Evolutionary conservation across 495 filamentous ascomycete genomes (phyloP).

Genomic region (Penicillium nucicola): DNA sequence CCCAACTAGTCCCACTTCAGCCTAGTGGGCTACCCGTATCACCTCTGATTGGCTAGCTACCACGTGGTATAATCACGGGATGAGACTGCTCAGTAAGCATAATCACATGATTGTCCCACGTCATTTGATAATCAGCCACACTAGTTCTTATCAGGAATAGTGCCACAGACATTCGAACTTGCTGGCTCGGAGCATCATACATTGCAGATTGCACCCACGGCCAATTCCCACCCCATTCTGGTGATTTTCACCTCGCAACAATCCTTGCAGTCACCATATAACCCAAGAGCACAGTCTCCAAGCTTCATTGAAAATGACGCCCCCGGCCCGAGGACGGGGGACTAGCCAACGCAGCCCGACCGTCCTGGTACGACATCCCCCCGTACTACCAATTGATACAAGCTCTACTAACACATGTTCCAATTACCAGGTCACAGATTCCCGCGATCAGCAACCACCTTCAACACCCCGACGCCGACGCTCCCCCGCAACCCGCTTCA

Average conservation of each 20-base stretch:
- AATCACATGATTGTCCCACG: neutral
- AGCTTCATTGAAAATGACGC: constrained; percentile 24
- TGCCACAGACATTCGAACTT: constrained; percentile 1
- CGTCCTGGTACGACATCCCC: constrained; percentile 44
- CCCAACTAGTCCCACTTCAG: constrained; percentile 2
- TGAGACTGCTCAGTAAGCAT: constrained; percentile 4
- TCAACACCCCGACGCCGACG: constrained; percentile 32
- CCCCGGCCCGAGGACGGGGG: constrained; percentile 34
- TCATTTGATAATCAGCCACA: constrained; percentile 6
- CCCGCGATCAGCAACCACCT: constrained; percentile 48
- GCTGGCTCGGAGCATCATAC: constrained; percentile 7
- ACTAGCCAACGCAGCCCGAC: constrained; percentile 52
- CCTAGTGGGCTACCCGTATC: neutral
- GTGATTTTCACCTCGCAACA: neutral
- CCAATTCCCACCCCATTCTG: neutral
- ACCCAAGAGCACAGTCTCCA: neutral
- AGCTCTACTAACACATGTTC: constrained; percentile 7
- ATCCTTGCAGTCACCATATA: neutral
- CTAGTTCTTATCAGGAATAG: constrained; percentile 7
- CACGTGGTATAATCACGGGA: constrained; percentile 21
- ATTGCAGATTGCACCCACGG: neutral
- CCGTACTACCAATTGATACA: neutral
- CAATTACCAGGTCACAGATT: constrained; percentile 53
- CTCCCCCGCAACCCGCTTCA: constrained; percentile 66
- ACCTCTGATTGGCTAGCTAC: neutral